Conservation (phyloP, 169 alveolate genomes). For the Toxoplasma gondii region DNA sequence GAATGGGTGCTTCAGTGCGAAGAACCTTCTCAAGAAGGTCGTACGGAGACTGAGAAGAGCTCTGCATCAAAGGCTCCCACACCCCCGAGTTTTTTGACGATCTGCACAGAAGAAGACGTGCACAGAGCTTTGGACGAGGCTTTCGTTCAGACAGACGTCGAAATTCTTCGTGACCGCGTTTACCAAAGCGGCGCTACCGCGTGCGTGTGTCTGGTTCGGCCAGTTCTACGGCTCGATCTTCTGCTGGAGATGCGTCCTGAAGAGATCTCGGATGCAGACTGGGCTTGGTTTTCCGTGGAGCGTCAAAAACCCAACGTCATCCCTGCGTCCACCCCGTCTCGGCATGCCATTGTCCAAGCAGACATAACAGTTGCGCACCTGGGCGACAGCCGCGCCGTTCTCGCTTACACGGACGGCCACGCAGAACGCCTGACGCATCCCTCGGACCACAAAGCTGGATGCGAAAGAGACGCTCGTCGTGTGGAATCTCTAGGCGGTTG, state of each 20-base stretch:
- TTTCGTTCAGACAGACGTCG: constrained; percentile 29
- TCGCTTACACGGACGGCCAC: constrained; percentile 32
- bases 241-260: not conserved
- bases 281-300: not conserved
- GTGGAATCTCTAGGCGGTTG: constrained; percentile 44
- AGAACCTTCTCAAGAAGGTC: not conserved
- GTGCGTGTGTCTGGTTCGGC: constrained; percentile 50
- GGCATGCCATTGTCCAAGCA: not conserved
- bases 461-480: not conserved
- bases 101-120: constrained; percentile 31
- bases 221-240: not conserved
- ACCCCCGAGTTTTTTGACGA: not conserved
- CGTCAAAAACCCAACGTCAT: not conserved
- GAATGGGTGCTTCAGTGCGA: not conserved
- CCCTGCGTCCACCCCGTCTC: too few relatives aligned
- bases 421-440: constrained; percentile 27
- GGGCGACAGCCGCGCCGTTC: constrained; percentile 51
- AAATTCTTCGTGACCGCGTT: constrained; percentile 9
- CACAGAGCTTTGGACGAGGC: constrained; percentile 20
- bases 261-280: not conserved
- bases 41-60: not conserved
- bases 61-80: not conserved
- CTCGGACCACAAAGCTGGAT: constrained; percentile 49
- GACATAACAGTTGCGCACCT: constrained; percentile 48
- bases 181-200: constrained; percentile 60